These are phyloP conservation scores for Domatiomyces catenatus DNA, from an alignment of 2,329 filamentous ascomycete genomes.

Conservation along the genomic window DNA sequence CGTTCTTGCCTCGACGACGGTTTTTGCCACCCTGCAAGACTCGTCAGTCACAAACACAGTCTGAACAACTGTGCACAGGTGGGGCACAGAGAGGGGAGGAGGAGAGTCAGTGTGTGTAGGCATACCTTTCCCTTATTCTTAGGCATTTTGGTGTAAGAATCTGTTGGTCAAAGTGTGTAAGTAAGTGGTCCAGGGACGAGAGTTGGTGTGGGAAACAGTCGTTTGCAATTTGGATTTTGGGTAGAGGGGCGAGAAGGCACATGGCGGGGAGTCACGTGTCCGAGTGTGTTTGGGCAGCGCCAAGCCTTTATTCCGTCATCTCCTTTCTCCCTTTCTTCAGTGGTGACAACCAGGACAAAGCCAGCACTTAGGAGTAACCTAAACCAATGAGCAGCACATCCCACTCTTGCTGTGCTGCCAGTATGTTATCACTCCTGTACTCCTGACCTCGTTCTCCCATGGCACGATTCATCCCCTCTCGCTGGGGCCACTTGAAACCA, in stretches of 20 bases:
- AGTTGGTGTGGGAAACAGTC: not conserved
- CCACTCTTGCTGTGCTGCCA: not conserved
- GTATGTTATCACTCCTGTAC: not conserved
- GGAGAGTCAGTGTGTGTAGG: constrained; percentile 15
- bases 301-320: not conserved
- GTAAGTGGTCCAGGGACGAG: not conserved
- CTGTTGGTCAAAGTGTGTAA: not conserved
- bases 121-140: constrained; percentile 99
- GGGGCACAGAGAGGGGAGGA: constrained; percentile 9
- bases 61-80: not conserved
- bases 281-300: not conserved
- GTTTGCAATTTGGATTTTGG: not conserved
- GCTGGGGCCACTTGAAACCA: not conserved
- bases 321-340: not conserved
- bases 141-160: constrained; percentile 50
- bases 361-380: too few relatives aligned
- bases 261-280: not conserved
- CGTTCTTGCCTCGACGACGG: constrained; percentile 94
- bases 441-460: not conserved
- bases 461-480: not conserved
- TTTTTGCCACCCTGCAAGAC: constrained; percentile 84
- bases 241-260: not conserved
- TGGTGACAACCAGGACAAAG: not conserved
- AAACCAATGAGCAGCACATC: not conserved
- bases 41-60: constrained; percentile 18